Conservation (phyloP, 1,284 basidiomycete genomes). For the Microbotryomycetes sp. region DNA sequence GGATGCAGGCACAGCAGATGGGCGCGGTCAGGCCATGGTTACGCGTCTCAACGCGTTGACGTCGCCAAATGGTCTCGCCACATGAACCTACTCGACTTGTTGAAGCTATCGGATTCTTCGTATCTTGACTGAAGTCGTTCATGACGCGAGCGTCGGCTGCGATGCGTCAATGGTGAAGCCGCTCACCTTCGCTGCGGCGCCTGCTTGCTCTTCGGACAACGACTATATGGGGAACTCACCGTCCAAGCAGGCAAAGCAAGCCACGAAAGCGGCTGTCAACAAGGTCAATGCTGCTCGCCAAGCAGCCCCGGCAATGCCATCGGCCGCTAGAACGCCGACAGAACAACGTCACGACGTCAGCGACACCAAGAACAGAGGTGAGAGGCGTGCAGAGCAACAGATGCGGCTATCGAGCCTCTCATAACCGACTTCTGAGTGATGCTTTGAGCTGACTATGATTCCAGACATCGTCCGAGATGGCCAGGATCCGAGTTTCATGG, state of each 20-base stretch:
- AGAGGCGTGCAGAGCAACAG: background rate
- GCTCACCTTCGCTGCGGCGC: too few relatives aligned
- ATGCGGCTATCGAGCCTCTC: background rate
- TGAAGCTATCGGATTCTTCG: too few relatives aligned
- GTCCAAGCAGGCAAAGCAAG: constrained; percentile 14
- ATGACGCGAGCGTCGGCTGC: too few relatives aligned
- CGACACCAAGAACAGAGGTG: constrained; percentile 23
- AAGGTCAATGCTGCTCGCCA: background rate
- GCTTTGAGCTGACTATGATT: background rate
- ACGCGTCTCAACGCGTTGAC: too few relatives aligned
- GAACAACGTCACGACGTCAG: background rate
- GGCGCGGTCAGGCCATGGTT: too few relatives aligned
- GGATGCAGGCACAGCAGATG: too few relatives aligned
- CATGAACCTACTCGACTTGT: too few relatives aligned
- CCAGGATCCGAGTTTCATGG: constrained; percentile 18
- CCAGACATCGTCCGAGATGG: constrained; percentile 18
- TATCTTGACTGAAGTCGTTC: too few relatives aligned
- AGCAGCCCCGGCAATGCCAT: background rate
- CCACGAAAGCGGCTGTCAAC: background rate
- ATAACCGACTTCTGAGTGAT: too few relatives aligned
- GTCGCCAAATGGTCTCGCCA: too few relatives aligned
- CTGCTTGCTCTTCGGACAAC: too few relatives aligned
- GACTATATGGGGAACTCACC: constrained; percentile 18
- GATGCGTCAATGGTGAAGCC: too few relatives aligned
- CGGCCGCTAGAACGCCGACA: background rate